These are phyloP conservation scores for Clitopilus passeckerianus DNA, from an alignment of 768 basidiomycete genomes.

Conservation along the genomic window DNA sequence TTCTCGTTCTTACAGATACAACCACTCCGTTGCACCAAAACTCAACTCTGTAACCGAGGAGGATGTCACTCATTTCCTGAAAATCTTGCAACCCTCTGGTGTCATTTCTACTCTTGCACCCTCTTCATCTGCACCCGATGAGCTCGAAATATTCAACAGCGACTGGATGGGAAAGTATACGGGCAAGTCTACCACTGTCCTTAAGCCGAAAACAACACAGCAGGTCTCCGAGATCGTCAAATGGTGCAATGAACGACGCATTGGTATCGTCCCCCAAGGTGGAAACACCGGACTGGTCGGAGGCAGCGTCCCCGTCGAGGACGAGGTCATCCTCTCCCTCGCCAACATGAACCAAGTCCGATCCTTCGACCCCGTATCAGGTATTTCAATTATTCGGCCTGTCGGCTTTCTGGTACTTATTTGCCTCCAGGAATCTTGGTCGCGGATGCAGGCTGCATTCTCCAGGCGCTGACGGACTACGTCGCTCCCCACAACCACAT, in stretches of 20 bases:
- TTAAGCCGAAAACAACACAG: constrained; percentile 83
- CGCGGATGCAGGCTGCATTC: constrained; percentile 91
- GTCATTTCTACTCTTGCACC: constrained; percentile 68
- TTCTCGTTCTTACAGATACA: constrained; percentile 11
- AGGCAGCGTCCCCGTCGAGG: constrained; percentile 82
- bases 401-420: constrained; percentile 5
- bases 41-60: constrained; percentile 47
- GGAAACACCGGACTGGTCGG: constrained; percentile 98
- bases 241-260: constrained; percentile 75
- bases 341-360: constrained; percentile 79
- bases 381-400: constrained; percentile 28
- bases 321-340: constrained; percentile 85
- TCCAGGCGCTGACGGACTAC: constrained; percentile 83
- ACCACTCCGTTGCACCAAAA: constrained; percentile 16
- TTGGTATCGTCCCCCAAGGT: constrained; percentile 95
- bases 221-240: constrained; percentile 87
- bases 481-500: constrained; percentile 87
- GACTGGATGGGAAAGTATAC: constrained; percentile 98
- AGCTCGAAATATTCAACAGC: constrained; percentile 75
- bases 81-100: constrained; percentile 55
- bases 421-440: constrained; percentile 69
- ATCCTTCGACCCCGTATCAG: constrained; percentile 80
- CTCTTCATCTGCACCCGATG: constrained; percentile 40
- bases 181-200: constrained; percentile 78
- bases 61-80: constrained; percentile 66